Percentiles rank a stretch among this genome's conserved stretches.
These are phyloP conservation scores for Albatrellus ellisii DNA, from an alignment of 768 basidiomycete genomes.

Conservation along the genomic window DNA sequence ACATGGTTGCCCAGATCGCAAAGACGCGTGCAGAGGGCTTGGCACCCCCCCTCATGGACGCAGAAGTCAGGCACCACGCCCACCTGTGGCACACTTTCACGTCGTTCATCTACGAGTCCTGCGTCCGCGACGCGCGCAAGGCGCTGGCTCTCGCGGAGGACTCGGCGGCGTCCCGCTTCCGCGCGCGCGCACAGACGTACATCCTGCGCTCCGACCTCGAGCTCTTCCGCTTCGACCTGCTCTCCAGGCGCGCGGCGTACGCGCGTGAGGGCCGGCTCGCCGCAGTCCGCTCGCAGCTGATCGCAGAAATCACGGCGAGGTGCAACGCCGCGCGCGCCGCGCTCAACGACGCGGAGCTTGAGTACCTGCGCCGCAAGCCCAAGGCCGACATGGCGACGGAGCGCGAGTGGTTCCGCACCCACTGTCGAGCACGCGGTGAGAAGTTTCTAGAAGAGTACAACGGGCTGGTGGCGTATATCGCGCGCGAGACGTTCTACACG, in stretches of 20 bases:
- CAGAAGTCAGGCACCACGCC: conserved; percentile 5
- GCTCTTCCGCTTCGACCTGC: conserved; percentile 15
- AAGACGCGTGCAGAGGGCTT: conserved; percentile 14
- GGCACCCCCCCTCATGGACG: background rate
- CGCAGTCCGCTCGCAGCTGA: background rate
- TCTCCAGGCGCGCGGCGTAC: conserved; percentile 6
- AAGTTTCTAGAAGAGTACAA: no score
- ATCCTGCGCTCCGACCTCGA: conserved; percentile 18
- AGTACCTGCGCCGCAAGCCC: background rate
- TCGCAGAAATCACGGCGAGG: background rate
- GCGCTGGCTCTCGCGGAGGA: conserved; percentile 13
- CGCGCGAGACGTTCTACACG: no score
- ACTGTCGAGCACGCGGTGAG: no score
- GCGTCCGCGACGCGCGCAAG: conserved; percentile 17
- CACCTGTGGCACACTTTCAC: conserved; percentile 15
- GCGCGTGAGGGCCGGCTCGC: background rate
- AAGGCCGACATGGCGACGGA: no score
- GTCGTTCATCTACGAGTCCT: conserved; percentile 17
- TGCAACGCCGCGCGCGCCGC: background rate
- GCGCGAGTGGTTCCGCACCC: no score
- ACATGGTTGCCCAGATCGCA: conserved; percentile 21
- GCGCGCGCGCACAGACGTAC: conserved; percentile 14
- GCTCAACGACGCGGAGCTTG: background rate
- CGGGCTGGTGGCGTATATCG: no score
- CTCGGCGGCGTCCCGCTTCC: conserved; percentile 19